phyloP scores from a whole-genome alignment of 139 green algal species.

The Ulvella scutata region DNA sequence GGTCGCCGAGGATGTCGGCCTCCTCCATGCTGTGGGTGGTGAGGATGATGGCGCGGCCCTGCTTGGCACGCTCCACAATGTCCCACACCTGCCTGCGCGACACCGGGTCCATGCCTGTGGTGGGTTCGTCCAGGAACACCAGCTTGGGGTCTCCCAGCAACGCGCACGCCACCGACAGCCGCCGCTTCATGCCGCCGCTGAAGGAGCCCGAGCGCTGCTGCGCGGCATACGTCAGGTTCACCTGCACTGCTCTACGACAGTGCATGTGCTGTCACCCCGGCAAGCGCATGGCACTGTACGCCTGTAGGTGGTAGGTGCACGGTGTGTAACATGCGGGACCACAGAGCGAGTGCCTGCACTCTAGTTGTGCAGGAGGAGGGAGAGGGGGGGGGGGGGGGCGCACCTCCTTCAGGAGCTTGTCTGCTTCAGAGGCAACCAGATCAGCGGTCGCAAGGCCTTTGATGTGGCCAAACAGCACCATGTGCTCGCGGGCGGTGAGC shows the following conservation, averaged over 20 bases:
- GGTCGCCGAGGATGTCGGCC: slow-evolving; percentile 83
- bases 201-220: slow-evolving; percentile 36
- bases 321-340: too few relatives aligned
- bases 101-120: slow-evolving; percentile 77
- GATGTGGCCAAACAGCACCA: slow-evolving; percentile 71
- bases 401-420: neutral
- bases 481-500: slow-evolving; percentile 78
- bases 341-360: too few relatives aligned
- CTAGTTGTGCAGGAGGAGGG: too few relatives aligned
- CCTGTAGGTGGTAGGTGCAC: too few relatives aligned
- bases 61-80: slow-evolving; percentile 66
- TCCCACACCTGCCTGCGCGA: slow-evolving; percentile 81
- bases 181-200: slow-evolving; percentile 69
- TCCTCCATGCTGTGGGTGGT: slow-evolving; percentile 97
- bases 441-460: slow-evolving; percentile 34
- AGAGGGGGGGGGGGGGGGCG: neutral
- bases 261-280: too few relatives aligned
- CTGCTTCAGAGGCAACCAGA: neutral
- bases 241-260: too few relatives aligned
- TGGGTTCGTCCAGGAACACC: slow-evolving; percentile 91
- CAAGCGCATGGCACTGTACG: too few relatives aligned
- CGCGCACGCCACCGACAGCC: slow-evolving; percentile 71
- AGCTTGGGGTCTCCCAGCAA: slow-evolving; percentile 81
- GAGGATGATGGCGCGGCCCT: slow-evolving; percentile 63
- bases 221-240: slow-evolving; percentile 45